Base-by-base conservation (phyloP, 371 early-diverging fungal genomes). In the Basidiobolus meristosporus region DNA sequence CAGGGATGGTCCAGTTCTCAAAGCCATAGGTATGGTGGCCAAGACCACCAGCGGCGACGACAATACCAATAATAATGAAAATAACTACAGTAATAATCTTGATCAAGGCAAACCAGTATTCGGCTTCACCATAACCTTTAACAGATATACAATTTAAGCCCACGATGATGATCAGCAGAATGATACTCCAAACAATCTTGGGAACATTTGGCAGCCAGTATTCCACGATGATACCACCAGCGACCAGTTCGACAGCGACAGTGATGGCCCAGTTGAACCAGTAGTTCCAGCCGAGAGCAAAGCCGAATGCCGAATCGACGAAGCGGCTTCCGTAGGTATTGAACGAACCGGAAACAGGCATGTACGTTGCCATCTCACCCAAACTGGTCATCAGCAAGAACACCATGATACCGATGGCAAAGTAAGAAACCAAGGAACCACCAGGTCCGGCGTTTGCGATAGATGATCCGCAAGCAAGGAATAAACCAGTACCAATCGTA, bases 321-420 rank as follows among this genome's bases (percentile, higher is more conserved):
- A 85, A 88, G 17, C 86, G 66, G 22, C 70, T 64, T 1, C 78
- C 86, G 54, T 80, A 83, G 26, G 73, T 72, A 46, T 81, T 82
- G 65, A 90, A 84, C 19, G 82, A 73, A 15, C 87, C 90, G 1
- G 85, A 65, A 2, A 83, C 73, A 10, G 90, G 87, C 17, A 86
- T 59, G 41, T 68, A 70, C 0, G 89, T 76, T 12, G 84, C 68
- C 82, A 90, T 82, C 55, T 87, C 89, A 40, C 85, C 88, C 30
- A 90, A 59, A 34, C 73, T 75, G 26, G 77, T 74, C 63, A 80
- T 71, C 46, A 84, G 73, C 45, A 77, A 80, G 50, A 69, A 87
- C 2, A 90, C 82, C 77, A 85, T 74, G 4, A 72, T 45, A 22
- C 84, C 84, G 26, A 80, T 73, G 11, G 74, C 41, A 14, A 49